Evolutionary conservation across 2,329 filamentous ascomycete species (phyloP).

Genomic region (Fusarium veterinarium): DNA sequence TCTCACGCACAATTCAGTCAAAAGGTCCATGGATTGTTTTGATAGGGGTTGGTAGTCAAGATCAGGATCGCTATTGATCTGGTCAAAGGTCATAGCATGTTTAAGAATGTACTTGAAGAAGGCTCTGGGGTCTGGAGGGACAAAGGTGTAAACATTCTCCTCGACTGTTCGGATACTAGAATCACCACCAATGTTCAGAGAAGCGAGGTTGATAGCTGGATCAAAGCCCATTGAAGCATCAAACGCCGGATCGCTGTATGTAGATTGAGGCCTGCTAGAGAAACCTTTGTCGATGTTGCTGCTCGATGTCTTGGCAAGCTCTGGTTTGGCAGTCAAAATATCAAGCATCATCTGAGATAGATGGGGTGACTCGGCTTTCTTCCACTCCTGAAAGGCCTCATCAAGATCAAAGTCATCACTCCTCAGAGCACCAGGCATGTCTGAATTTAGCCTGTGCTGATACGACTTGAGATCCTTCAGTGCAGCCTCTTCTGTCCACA

Average conservation of each 20-base stretch:
- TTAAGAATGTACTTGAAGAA: conserved; percentile 87
- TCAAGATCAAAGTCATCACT: conserved; percentile 91
- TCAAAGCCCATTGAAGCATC: conserved; percentile 64
- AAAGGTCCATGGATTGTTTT: conserved; percentile 81
- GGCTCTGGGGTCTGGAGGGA: conserved; percentile 83
- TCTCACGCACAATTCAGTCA: conserved; percentile 85
- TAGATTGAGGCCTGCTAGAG: conserved; percentile 60
- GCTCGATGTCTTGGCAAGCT: conserved; percentile 81
- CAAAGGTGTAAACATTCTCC: conserved; percentile 84
- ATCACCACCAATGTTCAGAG: conserved; percentile 71
- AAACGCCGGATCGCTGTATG: conserved; percentile 63
- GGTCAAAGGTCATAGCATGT: conserved; percentile 76
- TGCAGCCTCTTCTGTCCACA: conserved; percentile 93
- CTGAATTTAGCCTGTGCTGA: conserved; percentile 86
- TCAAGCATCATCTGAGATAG: conserved; percentile 94
- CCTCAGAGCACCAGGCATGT: conserved; percentile 80
- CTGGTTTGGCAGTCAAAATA: conserved; percentile 86
- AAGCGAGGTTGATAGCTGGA: conserved; percentile 74
- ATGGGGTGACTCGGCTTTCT: conserved; percentile 86
- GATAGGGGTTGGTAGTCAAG: conserved; percentile 70
- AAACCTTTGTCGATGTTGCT: conserved; percentile 68
- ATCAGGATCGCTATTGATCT: conserved; percentile 65
- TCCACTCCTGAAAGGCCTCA: conserved; percentile 90
- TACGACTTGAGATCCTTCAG: conserved; percentile 93
- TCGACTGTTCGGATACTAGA: conserved; percentile 65